Evolutionary conservation across 352 stramenopile genomes (phyloP), one percentile per base, ranked within the genome.

Genomic region (Hyaloperonospora brassicae): DNA sequence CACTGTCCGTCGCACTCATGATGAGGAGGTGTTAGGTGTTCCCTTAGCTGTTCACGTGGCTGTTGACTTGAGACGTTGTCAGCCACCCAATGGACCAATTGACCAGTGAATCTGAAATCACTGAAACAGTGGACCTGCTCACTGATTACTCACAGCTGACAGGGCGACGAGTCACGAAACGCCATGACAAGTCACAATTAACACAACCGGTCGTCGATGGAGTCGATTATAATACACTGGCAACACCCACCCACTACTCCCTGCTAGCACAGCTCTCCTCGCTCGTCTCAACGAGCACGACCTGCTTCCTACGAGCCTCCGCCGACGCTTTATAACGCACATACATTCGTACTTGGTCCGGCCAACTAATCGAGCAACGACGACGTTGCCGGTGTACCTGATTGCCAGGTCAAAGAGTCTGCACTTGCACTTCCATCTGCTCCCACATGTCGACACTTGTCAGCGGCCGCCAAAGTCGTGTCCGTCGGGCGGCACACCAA

Each of bases 1-100:
- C 72, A 61, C 51, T 79, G 50, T 84, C 68, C 24, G 57, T 70
- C 40, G 38, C 70, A 53, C 64, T 86, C 57, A 68, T 71, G 13
- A 40, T 50, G 22, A 13, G 2, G 22, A n/a, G 14, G 5, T 17
- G 39, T 13, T 13, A 17, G 11, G 10, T 42, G 14, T 14, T 5
- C n/a, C 12, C 25, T 31, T 65, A 62, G 27, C 8, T 8, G 27
- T 34, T 34, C 4, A 17, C 17, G 17, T 17, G 17, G 17, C 17
- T 17, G 17, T 17, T 34, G 27, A 34, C 4, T 34, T 34, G 27
- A 34, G 27, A 34, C 27, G 17, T 17, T 17, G 17, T 17, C 17
- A 17, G 17, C 8, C 27, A 4, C 27, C 27, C 27, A 34, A 34
- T 58, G 1, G 12, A 41, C 59, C 59, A 66, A 66, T 62, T 47